Conservation (phyloP, 2,329 filamentous ascomycete genomes). For the Bipolaris sorokiniana region DNA sequence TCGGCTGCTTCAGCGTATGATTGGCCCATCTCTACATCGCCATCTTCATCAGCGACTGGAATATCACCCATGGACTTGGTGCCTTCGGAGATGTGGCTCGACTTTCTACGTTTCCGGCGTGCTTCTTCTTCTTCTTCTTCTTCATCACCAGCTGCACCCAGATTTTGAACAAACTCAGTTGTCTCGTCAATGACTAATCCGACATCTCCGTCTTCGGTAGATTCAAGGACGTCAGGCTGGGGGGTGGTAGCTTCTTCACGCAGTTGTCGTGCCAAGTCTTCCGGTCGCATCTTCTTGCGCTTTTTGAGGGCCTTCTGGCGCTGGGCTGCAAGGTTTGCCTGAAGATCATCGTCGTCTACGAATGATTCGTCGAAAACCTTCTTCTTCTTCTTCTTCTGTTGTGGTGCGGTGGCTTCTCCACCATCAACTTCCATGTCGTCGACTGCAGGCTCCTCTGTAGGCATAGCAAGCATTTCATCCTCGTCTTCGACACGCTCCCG, state of each 20-base stretch:
- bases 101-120: constrained; percentile 58
- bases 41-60: constrained; percentile 55
- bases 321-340: constrained; percentile 83
- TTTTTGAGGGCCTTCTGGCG: constrained; percentile 86
- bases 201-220: constrained; percentile 64
- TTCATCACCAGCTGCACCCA: constrained; percentile 59
- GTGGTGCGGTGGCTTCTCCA: constrained; percentile 33
- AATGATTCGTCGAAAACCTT: constrained; percentile 71
- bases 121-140: constrained; percentile 44
- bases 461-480: constrained; percentile 59
- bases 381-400: constrained; percentile 71
- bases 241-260: constrained; percentile 64
- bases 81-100: constrained; percentile 36
- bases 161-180: constrained; percentile 87
- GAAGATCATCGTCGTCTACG: constrained; percentile 90
- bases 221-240: constrained; percentile 58
- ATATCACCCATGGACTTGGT: constrained; percentile 32
- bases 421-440: constrained; percentile 76
- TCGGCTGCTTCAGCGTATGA: constrained; percentile 60
- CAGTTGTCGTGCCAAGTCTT: constrained; percentile 84
- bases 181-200: constrained; percentile 96
- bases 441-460: constrained; percentile 39
- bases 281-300: constrained; percentile 82
- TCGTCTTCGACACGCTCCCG: constrained; percentile 59
- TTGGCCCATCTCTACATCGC: constrained; percentile 61